Base-by-base conservation (phyloP, 306 rosid genomes). In the Citrullus amarus region DNA sequence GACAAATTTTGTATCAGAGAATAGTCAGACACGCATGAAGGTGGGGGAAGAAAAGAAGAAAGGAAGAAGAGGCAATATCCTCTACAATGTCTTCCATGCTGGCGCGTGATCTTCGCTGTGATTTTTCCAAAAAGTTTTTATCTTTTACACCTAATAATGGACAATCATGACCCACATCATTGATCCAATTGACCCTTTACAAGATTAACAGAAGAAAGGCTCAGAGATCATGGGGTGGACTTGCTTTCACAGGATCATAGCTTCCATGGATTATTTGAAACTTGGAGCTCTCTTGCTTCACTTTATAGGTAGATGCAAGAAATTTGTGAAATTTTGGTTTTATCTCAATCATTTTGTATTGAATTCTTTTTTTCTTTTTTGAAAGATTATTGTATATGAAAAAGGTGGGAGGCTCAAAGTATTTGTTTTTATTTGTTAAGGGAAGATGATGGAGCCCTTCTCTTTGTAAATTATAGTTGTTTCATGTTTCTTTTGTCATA, bases 1-100 rank as follows among this genome's bases (percentile, higher is more conserved):
- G 94, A 90, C 98, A 92, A 94, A 90, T 17, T 79, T 83, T 78
- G 63, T 55, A 85, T 85, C 91, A 85, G 87, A 83, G 56, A 70
- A 70, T 17, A 78, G 82, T 85, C 86, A 72, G 84, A 82, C 61
- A 77, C 48, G 79, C 54, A 76, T 73, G 83, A 34, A 22, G 34
- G 20, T 65, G 44, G 74, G 43, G 41, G 9, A 48, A 13, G 54
- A 34, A 63, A 67, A 4, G 51, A 32, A 79, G 38, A 44, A 38
- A 48, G 2, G 79, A 81, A 32, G 71, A 10, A 81, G 25, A 76
- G 51, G 30, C 38, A 76, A 57, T 13, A 76, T 76, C 79, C 79
- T 56, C 38, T 76, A 39, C 79, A 43, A 7, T 28, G 53, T 56
- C 68, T 8, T 38, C 79, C 79, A 76, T 58, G 48, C 78, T 74